Evolutionary conservation across 768 basidiomycete species (phyloP).

Genomic region (Clitopilus passeckerianus): DNA sequence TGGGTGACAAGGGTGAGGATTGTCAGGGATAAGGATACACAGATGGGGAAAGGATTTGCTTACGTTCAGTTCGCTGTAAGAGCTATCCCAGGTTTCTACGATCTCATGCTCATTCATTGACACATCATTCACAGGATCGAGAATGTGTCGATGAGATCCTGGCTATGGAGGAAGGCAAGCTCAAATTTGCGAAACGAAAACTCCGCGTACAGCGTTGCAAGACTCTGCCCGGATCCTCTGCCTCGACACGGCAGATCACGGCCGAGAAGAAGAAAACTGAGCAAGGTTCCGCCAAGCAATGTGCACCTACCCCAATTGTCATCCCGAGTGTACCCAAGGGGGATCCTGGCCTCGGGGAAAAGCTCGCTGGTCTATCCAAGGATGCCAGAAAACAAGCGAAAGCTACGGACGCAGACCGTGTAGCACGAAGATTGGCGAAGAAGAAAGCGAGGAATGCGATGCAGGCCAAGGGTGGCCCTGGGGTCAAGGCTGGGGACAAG

Average conservation of each 20-base stretch:
- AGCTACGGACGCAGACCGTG: constrained; percentile 70
- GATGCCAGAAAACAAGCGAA: constrained; percentile 85
- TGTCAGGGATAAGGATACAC: constrained; percentile 85
- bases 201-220: constrained; percentile 91
- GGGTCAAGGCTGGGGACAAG: constrained; percentile 29
- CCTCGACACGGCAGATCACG: constrained; percentile 18
- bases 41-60: constrained; percentile 93
- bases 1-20: constrained; percentile 89
- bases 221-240: constrained; percentile 42
- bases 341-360: constrained; percentile 76
- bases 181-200: constrained; percentile 92
- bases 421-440: constrained; percentile 84
- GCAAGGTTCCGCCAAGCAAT: constrained; percentile 10
- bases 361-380: constrained; percentile 73
- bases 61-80: constrained; percentile 85
- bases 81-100: constrained; percentile 20
- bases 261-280: not conserved
- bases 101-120: not conserved
- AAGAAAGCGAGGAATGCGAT: constrained; percentile 70
- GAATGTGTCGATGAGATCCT: constrained; percentile 92
- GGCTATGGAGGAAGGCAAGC: constrained; percentile 66
- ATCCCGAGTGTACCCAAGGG: constrained; percentile 74
- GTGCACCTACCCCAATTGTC: constrained; percentile 16
- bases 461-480: constrained; percentile 17
- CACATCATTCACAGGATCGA: constrained; percentile 54